Percentiles rank a stretch among this genome's conserved stretches.
Conservation (phyloP, 148 eudicot genomes). For the Arctostaphylos glauca region DNA sequence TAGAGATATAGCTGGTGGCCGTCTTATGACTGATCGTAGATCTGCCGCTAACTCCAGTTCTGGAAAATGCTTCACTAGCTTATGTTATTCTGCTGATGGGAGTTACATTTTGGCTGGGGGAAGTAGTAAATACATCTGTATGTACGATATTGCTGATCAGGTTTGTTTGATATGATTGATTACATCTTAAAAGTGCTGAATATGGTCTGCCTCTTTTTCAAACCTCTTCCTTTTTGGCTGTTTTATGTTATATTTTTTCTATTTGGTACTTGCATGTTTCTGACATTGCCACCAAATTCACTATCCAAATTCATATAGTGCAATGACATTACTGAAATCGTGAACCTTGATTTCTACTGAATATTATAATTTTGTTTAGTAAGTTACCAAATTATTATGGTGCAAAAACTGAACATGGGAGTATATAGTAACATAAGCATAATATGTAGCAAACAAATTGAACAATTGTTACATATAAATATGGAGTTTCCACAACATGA, state of each 20-base stretch:
- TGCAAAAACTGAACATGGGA: no score
- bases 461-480: neutral
- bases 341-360: neutral
- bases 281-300: neutral
- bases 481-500: neutral
- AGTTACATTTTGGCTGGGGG: conserved; percentile 97
- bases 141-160: conserved; percentile 99
- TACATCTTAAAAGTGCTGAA: neutral
- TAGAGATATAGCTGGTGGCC: conserved; percentile 94
- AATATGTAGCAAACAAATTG: neutral
- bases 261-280: neutral
- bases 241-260: neutral
- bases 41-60: conserved; percentile 87
- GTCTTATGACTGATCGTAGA: conserved; percentile 91
- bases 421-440: neutral
- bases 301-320: neutral
- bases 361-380: neutral
- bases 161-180: conserved; percentile 32
- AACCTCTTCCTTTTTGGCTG: neutral
- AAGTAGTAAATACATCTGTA: conserved; percentile 88
- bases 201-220: neutral
- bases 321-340: neutral
- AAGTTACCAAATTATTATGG: no score
- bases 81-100: conserved; percentile 97
- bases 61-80: conserved; percentile 89